phyloP scores from a whole-genome alignment of 73 alveolate genomes.

The Halteria grandinella region DNA sequence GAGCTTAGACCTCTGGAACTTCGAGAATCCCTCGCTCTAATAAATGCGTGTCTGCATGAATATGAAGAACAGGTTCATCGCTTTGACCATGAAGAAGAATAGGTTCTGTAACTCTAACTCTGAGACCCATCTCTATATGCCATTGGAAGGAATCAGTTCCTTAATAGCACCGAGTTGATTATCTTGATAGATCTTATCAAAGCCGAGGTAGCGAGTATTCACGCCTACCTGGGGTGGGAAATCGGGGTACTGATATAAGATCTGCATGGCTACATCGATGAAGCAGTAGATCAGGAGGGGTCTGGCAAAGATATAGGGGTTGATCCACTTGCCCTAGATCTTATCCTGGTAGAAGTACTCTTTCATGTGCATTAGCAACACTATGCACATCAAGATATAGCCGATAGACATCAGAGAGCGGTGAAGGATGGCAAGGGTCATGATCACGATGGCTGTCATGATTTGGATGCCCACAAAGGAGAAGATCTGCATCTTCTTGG shows the following conservation, averaged over 20 bases:
- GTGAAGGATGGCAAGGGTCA: slow-evolving; percentile 24
- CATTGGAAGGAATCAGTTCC: neutral
- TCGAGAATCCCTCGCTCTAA: slow-evolving; percentile 14
- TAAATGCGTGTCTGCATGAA: slow-evolving; percentile 41
- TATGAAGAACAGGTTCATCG: slow-evolving; percentile 36
- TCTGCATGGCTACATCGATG: slow-evolving; percentile 26
- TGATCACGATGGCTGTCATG: slow-evolving; percentile 10
- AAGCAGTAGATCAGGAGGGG: slow-evolving; percentile 37
- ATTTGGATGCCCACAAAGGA: slow-evolving; percentile 23
- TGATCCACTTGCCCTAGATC: slow-evolving; percentile 23
- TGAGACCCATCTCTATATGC: neutral
- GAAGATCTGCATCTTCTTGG: slow-evolving; percentile 27
- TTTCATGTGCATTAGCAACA: slow-evolving; percentile 3
- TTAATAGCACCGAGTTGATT: neutral
- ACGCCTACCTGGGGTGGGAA: no score
- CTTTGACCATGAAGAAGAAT: slow-evolving; percentile 8
- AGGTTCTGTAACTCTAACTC: neutral
- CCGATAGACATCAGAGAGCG: slow-evolving; percentile 48
- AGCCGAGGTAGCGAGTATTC: no score
- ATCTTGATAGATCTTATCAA: slow-evolving; percentile 17
- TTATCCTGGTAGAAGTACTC: slow-evolving; percentile 38
- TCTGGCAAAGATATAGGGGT: slow-evolving; percentile 8
- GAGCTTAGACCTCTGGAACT: slow-evolving; percentile 10
- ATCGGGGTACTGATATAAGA: slow-evolving; percentile 22
- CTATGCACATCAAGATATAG: slow-evolving; percentile 28